phyloP scores from a whole-genome alignment of 805 yeast species.

The Diddensiella santjacobensis region DNA sequence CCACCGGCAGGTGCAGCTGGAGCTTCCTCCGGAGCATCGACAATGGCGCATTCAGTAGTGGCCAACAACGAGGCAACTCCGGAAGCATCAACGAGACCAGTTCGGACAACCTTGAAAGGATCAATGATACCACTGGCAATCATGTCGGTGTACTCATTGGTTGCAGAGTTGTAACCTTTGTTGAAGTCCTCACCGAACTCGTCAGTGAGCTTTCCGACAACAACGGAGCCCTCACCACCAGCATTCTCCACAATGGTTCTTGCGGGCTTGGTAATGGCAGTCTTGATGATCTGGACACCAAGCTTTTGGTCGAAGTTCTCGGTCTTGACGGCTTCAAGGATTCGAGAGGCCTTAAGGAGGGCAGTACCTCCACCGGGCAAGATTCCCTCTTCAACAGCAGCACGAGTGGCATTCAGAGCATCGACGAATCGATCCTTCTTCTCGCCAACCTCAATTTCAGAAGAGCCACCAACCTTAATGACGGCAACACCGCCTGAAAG shows the following conservation, averaged over 20 bases:
- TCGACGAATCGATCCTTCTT: conserved; percentile 99
- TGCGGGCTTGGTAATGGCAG: conserved; percentile 94
- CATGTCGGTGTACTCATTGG: conserved; percentile 94
- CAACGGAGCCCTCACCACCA: conserved; percentile 95
- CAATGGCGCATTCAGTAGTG: conserved; percentile 97
- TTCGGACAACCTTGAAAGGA: conserved; percentile 96
- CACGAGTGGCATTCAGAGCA: conserved; percentile 97
- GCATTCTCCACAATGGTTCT: conserved; percentile 94
- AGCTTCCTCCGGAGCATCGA: conserved; percentile 81
- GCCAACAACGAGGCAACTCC: conserved; percentile 97
- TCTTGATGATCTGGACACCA: conserved; percentile 89
- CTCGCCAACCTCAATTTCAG: conserved; percentile 98
- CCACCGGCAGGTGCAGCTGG: conserved; percentile 60
- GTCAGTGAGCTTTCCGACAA: conserved; percentile 78
- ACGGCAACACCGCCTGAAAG: conserved; percentile 98
- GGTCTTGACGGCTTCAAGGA: conserved; percentile 65
- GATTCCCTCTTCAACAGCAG: conserved; percentile 98
- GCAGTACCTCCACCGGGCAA: conserved; percentile 99
- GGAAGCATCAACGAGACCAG: conserved; percentile 92
- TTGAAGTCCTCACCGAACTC: conserved; percentile 67
- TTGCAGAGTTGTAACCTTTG: conserved; percentile 86
- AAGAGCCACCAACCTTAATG: conserved; percentile 92
- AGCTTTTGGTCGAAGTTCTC: conserved; percentile 94
- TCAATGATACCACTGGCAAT: conserved; percentile 95
- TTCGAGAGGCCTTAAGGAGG: conserved; percentile 80